Evolutionary conservation across 2,329 filamentous ascomycete genomes (phyloP).

Genomic region (Pseudopyricularia cyperi): DNA sequence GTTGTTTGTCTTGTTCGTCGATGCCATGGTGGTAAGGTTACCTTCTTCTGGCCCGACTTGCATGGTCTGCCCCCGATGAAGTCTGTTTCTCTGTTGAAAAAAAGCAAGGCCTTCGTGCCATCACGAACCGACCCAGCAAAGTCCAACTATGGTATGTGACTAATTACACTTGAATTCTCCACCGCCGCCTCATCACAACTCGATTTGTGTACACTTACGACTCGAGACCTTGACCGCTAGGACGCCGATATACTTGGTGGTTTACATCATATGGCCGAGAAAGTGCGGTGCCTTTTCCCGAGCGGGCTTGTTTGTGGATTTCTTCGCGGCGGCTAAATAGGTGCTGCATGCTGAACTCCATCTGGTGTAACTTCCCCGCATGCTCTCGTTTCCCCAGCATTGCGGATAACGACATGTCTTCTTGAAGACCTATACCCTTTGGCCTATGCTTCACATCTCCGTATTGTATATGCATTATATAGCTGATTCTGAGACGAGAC

Average conservation of each 20-base stretch:
- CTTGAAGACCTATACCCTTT: background rate
- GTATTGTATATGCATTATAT: too few relatives aligned
- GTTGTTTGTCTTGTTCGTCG: background rate
- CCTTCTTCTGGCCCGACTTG: background rate
- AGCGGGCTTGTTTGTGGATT: background rate
- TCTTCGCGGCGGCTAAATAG: background rate
- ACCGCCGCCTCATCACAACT: background rate
- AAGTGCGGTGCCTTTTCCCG: background rate
- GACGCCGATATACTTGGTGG: too few relatives aligned
- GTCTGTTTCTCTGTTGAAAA: too few relatives aligned
- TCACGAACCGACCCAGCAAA: too few relatives aligned
- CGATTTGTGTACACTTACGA: background rate
- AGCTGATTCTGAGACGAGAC: too few relatives aligned
- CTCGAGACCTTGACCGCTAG: background rate
- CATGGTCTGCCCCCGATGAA: too few relatives aligned
- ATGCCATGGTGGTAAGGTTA: background rate
- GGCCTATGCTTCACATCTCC: too few relatives aligned
- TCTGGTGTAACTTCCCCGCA: background rate
- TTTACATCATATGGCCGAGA: background rate
- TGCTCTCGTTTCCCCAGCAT: background rate
- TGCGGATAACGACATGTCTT: background rate
- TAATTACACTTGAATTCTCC: background rate
- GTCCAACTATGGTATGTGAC: background rate
- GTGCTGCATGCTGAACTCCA: background rate
- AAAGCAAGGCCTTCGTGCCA: too few relatives aligned